Base-by-base conservation (phyloP, 805 yeast species). In the Debaryomyces castellii region DNA sequence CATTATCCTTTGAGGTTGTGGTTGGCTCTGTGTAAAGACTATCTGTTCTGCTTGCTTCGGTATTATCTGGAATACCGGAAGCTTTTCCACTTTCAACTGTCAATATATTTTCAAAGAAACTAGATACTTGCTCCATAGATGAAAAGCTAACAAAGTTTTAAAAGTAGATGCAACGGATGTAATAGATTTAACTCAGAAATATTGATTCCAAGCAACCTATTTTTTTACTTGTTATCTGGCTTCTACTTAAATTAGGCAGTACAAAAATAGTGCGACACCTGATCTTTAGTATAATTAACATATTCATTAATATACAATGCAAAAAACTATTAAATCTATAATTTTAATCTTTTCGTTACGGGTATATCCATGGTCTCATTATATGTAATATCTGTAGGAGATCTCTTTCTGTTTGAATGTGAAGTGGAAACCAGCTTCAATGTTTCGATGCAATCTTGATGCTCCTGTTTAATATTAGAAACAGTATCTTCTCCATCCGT, bases 101-200 rank as follows among this genome's bases (percentile, higher is more conserved):
- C 39, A 69, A 51, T 46, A 69, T 66, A 49, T 60, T 64, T 40
- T 69, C 74, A 9, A 69, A 48, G 45, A 69, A 65, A 38, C 62
- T 63, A 23, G 73, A 67, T 20, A 69, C 67, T 49, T 57, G 72
- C 18, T 68, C 73, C 74, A 68, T 69, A 30, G 34, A 16, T 30
- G 12, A 14, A 20, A 17, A 8, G 2, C 18, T 14, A n/a, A 14
- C 10, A 11, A 17, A 7, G 10, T 2, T 30, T 4, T 3, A 25
- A 25, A 7, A 5, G 28, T 9, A 25, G 3, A 25, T 25, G 28
- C 28, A 25, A 25, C 11, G 28, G 28, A 10, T 30, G 8, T 14
- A 17, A 4, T 5, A 14, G 34, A 14, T 3, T 28, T 28, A 28
- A 7, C 33, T 28, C 33, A 28, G 33, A 30, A 30, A 30, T 17